Base-by-base conservation (phyloP, 2,329 filamentous ascomycete species). In the Xylariales sp. region DNA sequence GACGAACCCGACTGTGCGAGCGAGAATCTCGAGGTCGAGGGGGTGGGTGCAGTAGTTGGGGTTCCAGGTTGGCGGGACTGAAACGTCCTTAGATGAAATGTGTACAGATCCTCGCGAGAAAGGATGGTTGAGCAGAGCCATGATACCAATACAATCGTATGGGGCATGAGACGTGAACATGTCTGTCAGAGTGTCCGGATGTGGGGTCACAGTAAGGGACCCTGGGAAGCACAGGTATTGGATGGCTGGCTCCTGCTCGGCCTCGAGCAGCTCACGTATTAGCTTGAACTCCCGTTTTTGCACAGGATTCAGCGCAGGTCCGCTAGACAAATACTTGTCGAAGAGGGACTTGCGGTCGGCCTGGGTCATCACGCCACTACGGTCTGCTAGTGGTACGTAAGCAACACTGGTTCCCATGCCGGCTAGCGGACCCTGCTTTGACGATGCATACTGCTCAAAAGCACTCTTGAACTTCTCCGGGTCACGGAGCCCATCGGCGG, bases 101-200 rank as follows among this genome's bases (percentile, higher is more conserved):
- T 90, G 89, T 64, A 89, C 84, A 46, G 82, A 81, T 5, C 89
- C 89, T 0, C 87, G 83, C 1, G 86, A 87, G 72, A 88, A 85
- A 0, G 89, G 89, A 64, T 90, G 89, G 62, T 86, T 86, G 32
- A 89, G 85, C 67, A 88, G 87, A 0, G 84, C 83, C 71, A 85
- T 85, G 66, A 86, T 80, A 14, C 86, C 85, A 58, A 88, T 81
- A 74, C 86, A 87, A 71, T 89, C 85, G 65, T 82, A 78, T 3
- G 80, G 79, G 1, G 73, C 74, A 34, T 76, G 75, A 1, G 70
- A 70, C 3, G 67, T 64, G 60, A 73, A 72, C 4, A 70, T 71
- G 34, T 78, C 75, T 8, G 72, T 73, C 68, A 78, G 62, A 5
- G 69, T 75, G 67, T 74, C 75, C 28, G 76, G 74, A 8, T 76